phyloP scores from a whole-genome alignment of 306 rosid species.

The Luffa acutangula region DNA sequence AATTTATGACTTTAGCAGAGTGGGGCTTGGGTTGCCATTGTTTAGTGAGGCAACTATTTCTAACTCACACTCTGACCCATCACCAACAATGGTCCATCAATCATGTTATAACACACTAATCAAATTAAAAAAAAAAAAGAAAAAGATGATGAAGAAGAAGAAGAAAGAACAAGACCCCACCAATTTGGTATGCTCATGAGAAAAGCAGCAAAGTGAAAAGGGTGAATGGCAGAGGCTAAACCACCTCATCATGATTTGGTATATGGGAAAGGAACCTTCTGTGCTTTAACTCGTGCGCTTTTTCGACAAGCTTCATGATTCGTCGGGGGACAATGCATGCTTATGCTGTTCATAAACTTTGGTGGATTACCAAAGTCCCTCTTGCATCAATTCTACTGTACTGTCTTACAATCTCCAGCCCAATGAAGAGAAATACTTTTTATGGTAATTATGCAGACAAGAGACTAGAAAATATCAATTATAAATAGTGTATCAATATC shows the following conservation, averaged over 20 bases:
- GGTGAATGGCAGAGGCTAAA: background rate
- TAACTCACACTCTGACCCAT: conserved; percentile 32
- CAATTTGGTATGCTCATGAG: background rate
- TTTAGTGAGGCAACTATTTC: conserved; percentile 1
- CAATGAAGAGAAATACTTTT: background rate
- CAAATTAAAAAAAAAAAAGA: background rate
- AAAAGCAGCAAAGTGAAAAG: conserved; percentile 7
- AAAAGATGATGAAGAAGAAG: background rate
- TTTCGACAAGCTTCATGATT: conserved; percentile 4
- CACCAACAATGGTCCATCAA: conserved; percentile 58
- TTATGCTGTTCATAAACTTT: background rate
- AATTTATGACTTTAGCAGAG: conserved; percentile 6
- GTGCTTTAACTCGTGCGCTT: background rate
- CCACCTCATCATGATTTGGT: conserved; percentile 6
- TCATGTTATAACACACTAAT: conserved; percentile 27
- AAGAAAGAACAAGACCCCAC: conserved; percentile 4
- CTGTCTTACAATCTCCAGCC: background rate
- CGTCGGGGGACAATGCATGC: conserved; percentile 4
- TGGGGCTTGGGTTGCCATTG: conserved; percentile 5
- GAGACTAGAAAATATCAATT: background rate
- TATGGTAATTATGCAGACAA: background rate
- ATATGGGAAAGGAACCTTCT: conserved; percentile 2
- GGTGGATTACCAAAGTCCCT: background rate
- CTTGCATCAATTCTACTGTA: background rate
- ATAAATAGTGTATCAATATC: background rate